These are phyloP conservation scores for Antitrichia curtipendula DNA, from an alignment of 225 moss, liverwort and hornwort species.

Conservation along the genomic window DNA sequence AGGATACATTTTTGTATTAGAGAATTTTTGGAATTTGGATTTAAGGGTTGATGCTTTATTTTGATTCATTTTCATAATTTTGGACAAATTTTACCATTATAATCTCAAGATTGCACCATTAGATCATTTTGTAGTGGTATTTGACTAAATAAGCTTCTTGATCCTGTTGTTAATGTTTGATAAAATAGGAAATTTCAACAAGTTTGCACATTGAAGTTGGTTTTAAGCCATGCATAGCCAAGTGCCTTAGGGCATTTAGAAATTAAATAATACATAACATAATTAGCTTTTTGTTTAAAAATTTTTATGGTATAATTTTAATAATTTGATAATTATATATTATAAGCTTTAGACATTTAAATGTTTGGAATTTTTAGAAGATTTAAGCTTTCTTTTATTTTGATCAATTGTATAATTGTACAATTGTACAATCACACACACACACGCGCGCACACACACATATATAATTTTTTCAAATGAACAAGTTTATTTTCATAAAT, in stretches of 20 bases:
- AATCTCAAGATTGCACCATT: background rate
- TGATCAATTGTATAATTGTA: background rate
- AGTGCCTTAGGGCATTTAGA: background rate
- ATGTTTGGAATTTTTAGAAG: background rate
- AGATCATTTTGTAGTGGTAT: background rate
- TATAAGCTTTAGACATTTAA: background rate
- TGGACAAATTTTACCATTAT: no score
- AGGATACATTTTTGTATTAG: rapidly evolving
- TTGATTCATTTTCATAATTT: background rate
- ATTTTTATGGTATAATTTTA: background rate
- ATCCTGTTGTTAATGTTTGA: rapidly evolving
- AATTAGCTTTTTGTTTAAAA: no score
- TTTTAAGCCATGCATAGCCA: no score
- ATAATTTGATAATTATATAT: background rate
- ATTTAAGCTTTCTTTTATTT: no score
- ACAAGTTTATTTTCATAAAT: no score
- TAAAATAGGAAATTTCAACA: background rate
- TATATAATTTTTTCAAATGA: background rate
- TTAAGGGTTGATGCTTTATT: background rate
- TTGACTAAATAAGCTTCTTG: background rate
- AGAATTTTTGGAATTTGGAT: background rate
- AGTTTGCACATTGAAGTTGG: rapidly evolving
- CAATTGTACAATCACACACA: no score
- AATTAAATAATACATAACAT: background rate
- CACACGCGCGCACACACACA: no score